phyloP scores from a whole-genome alignment of 306 rosid species.

The Cicer cuneatum region DNA sequence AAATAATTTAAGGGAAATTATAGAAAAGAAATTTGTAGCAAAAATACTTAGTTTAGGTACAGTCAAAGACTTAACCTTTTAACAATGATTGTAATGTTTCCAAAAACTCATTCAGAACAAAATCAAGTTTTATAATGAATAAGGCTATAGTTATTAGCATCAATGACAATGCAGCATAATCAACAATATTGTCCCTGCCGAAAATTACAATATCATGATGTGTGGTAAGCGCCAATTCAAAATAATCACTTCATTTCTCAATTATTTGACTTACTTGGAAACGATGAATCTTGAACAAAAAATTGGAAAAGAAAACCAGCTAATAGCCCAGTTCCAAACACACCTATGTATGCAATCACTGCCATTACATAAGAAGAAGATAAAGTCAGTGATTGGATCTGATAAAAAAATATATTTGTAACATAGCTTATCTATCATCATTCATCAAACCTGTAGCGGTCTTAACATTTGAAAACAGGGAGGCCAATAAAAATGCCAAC shows the following conservation, averaged over 20 bases:
- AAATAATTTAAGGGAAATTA: constrained; percentile 5
- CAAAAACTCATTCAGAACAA: too few relatives aligned
- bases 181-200: background rate
- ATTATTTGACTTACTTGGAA: constrained; percentile 74
- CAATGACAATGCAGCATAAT: background rate
- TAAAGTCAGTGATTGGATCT: constrained; percentile 37
- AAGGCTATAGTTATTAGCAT: background rate
- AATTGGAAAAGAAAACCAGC: constrained; percentile 79
- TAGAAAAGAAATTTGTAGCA: constrained; percentile 4
- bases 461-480: constrained; percentile 71
- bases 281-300: constrained; percentile 68
- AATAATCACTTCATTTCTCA: background rate
- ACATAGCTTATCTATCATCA: constrained; percentile 37
- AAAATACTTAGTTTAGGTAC: background rate
- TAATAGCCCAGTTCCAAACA: constrained; percentile 87
- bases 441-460: constrained; percentile 84
- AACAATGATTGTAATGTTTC: too few relatives aligned
- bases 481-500: constrained; percentile 70
- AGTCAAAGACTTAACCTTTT: background rate
- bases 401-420: constrained; percentile 18
- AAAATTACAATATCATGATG: background rate
- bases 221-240: background rate
- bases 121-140: too few relatives aligned
- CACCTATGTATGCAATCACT: constrained; percentile 79
- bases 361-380: constrained; percentile 21